These are phyloP conservation scores for Bombardia bombarda DNA, from an alignment of 495 filamentous ascomycete species.

Conservation along the genomic window DNA sequence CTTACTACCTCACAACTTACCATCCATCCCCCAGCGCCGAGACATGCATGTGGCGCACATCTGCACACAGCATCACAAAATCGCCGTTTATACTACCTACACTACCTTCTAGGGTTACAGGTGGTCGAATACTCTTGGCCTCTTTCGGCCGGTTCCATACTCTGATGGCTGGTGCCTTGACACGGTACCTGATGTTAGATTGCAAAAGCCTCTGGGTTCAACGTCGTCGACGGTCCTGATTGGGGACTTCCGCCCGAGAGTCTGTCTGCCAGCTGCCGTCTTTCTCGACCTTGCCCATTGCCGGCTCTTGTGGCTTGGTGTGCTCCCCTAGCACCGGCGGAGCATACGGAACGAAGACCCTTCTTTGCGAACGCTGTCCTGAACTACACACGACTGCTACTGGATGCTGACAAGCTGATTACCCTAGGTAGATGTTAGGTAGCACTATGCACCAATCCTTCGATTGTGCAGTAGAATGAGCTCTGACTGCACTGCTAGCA, in stretches of 20 bases:
- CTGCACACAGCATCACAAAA: no score
- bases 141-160: slow-evolving; percentile 2
- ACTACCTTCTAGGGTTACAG: no score
- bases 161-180: not conserved
- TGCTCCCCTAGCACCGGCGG: slow-evolving; percentile 11
- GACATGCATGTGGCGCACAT: no score
- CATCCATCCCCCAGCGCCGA: no score
- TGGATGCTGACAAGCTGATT: no score
- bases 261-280: slow-evolving; percentile 7
- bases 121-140: not conserved
- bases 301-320: slow-evolving; percentile 7
- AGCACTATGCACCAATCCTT: no score
- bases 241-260: slow-evolving; percentile 19
- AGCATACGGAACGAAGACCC: slow-evolving; percentile 14
- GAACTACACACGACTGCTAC: slow-evolving; percentile 14
- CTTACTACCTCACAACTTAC: no score
- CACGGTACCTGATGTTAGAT: slow-evolving; percentile 21
- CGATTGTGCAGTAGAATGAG: no score
- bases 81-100: no score
- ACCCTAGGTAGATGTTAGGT: no score
- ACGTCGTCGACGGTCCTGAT: slow-evolving; percentile 12
- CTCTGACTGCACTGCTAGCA: no score
- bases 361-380: slow-evolving; percentile 14
- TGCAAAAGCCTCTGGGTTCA: slow-evolving; percentile 8
- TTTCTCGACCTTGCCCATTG: not conserved